A percentile compares a stretch with the other conserved stretches of the same genome.
Evolutionary conservation across 2,329 filamentous ascomycete species (phyloP).

Genomic region (Cercospora brassicicola): DNA sequence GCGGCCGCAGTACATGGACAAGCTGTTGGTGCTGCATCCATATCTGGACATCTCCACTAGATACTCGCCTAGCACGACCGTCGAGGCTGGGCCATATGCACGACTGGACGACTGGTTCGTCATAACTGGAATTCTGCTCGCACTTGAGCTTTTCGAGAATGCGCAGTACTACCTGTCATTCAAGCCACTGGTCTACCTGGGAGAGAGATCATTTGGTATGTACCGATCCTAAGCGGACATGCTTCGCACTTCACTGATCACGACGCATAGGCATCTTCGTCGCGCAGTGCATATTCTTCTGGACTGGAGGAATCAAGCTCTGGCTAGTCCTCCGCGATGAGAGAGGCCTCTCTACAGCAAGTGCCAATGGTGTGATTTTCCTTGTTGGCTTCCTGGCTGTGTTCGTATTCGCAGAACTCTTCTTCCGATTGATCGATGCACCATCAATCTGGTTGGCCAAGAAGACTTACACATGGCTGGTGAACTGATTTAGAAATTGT

Average conservation of each 20-base stretch:
- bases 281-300: constrained; percentile 34
- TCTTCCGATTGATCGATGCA: constrained; percentile 30
- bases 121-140: constrained; percentile 31
- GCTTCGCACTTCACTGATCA: constrained; percentile 1
- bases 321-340: constrained; percentile 29
- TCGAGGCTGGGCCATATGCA: constrained; percentile 29
- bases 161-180: constrained; percentile 29
- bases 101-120: constrained; percentile 36
- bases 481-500: neutral
- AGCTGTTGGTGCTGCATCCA: constrained; percentile 33
- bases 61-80: constrained; percentile 20
- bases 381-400: constrained; percentile 25
- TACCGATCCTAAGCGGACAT: neutral
- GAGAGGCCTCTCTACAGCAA: constrained; percentile 15
- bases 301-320: constrained; percentile 35
- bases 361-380: constrained; percentile 33
- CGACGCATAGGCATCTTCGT: constrained; percentile 31
- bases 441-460: constrained; percentile 31
- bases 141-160: constrained; percentile 25
- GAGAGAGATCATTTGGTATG: constrained; percentile 36
- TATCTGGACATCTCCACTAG: constrained; percentile 31
- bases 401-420: constrained; percentile 28
- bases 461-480: constrained; percentile 29
- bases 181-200: constrained; percentile 29
- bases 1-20: constrained; percentile 31